Conservation (phyloP, 2,329 filamentous ascomycete genomes). For the Pseudogymnoascus sp. region DNA sequence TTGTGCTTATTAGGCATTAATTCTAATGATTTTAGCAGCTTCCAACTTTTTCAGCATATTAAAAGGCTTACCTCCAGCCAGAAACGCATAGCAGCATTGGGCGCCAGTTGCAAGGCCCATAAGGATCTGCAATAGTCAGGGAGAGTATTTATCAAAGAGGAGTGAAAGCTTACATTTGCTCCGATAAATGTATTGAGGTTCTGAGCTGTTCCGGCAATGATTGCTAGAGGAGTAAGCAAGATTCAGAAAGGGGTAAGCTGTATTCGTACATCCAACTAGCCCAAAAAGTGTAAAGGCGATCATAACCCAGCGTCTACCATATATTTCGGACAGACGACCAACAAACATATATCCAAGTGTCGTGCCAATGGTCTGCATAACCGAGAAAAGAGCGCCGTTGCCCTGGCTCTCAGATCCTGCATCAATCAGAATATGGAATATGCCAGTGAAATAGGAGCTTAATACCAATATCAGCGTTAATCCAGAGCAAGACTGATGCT, state of each 20-base stretch:
- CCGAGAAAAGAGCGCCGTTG: not conserved
- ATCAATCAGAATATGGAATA: not conserved
- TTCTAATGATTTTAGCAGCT: slow-evolving; percentile 19
- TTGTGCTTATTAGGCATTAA: slow-evolving; percentile 36
- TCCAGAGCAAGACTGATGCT: not conserved
- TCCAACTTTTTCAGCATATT: not conserved
- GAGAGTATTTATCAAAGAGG: not conserved
- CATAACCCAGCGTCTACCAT: slow-evolving; percentile 36
- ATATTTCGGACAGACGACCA: slow-evolving; percentile 36
- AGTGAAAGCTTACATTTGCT: slow-evolving; percentile 14
- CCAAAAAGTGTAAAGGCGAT: slow-evolving; percentile 18
- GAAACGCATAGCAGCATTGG: slow-evolving; percentile 25
- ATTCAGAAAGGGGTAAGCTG: not conserved
- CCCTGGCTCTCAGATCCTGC: not conserved
- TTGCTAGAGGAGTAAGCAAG: slow-evolving; percentile 13
- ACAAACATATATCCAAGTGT: slow-evolving; percentile 34
- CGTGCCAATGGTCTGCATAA: slow-evolving; percentile 28
- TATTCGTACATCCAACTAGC: not conserved
- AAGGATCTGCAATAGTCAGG: slow-evolving; percentile 12
- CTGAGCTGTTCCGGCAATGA: slow-evolving; percentile 26
- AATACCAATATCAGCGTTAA: not conserved
- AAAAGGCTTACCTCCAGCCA: slow-evolving; percentile 21
- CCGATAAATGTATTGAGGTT: slow-evolving; percentile 27
- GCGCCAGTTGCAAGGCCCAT: slow-evolving; percentile 26
- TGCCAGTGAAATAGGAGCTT: not conserved